These are phyloP conservation scores for Penicillium fuscoglaucum DNA, from an alignment of 2,329 filamentous ascomycete genomes.

Conservation along the genomic window DNA sequence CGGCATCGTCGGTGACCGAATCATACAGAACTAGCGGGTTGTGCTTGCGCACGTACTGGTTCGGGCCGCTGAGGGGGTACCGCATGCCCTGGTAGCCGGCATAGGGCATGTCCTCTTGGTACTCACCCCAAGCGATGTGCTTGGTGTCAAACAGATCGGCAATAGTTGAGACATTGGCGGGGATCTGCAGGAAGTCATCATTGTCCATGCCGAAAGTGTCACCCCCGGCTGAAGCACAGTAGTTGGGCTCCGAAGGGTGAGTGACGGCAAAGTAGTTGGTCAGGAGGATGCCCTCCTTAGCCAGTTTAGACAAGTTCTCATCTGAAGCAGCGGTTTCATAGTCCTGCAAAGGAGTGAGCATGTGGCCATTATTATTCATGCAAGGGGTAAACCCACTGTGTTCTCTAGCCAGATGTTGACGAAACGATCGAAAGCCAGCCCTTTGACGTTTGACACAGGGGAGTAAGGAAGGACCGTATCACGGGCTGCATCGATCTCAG, in stretches of 20 bases:
- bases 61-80: constrained; percentile 64
- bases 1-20: constrained; percentile 58
- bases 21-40: constrained; percentile 68
- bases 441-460: constrained; percentile 65
- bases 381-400: constrained; percentile 51
- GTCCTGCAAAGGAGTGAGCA: constrained; percentile 42
- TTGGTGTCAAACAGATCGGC: constrained; percentile 67
- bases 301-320: constrained; percentile 37
- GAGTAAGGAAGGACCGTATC: constrained; percentile 63
- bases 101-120: constrained; percentile 77
- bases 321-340: constrained; percentile 66
- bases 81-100: constrained; percentile 67
- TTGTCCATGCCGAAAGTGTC: constrained; percentile 73
- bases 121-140: constrained; percentile 67
- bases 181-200: constrained; percentile 62
- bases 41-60: constrained; percentile 83
- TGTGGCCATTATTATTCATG: constrained; percentile 40
- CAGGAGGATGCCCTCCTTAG: constrained; percentile 59
- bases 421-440: constrained; percentile 71
- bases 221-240: constrained; percentile 65
- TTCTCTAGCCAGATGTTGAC: constrained; percentile 78
- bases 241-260: constrained; percentile 76
- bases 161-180: constrained; percentile 65
- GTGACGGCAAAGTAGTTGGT: constrained; percentile 63
- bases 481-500: constrained; percentile 34